These are phyloP conservation scores for Acorus calamus DNA, from an alignment of 106 monocot genomes.

Conservation along the genomic window DNA sequence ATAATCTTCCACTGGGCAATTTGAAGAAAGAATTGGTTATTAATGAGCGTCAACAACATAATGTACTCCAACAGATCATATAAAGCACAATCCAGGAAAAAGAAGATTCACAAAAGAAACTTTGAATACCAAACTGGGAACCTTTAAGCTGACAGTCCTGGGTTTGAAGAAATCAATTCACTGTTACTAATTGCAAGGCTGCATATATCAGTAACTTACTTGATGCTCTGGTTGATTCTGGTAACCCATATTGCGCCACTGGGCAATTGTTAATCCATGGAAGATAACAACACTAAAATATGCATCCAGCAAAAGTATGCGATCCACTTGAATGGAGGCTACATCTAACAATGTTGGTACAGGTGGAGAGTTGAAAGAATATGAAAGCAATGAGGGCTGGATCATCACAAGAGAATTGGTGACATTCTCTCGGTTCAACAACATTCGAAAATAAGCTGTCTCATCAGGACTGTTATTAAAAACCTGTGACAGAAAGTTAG, in stretches of 20 bases:
- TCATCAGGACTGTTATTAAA: constrained; percentile 99
- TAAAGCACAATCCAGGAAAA: too few relatives aligned
- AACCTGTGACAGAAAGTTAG: constrained; percentile 45
- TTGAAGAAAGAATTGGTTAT: too few relatives aligned
- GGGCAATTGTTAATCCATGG: constrained; percentile 95
- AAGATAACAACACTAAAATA: constrained; percentile 99
- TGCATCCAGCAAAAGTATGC: constrained; percentile 90
- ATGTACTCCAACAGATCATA: too few relatives aligned
- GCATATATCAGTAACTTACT: constrained; percentile 20
- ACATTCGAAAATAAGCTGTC: constrained; percentile 94
- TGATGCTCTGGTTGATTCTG: constrained; percentile 96
- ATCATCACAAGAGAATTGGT: constrained; percentile 96
- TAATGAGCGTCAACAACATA: too few relatives aligned
- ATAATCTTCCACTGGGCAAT: too few relatives aligned
- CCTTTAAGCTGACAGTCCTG: too few relatives aligned
- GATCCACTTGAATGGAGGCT: constrained; percentile 75
- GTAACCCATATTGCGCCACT: constrained; percentile 97
- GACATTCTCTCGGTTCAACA: constrained; percentile 85
- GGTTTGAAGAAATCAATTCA: too few relatives aligned
- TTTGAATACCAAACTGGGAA: too few relatives aligned
- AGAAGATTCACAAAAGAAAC: too few relatives aligned
- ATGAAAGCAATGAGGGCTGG: constrained; percentile 82
- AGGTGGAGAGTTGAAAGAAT: constrained; percentile 77
- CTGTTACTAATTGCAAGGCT: too few relatives aligned
- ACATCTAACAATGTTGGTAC: constrained; percentile 83